Evolutionary conservation across 441 rosid species (phyloP), one percentile per base, ranked within the genome.

Genomic region (Euphorbia corollata): DNA sequence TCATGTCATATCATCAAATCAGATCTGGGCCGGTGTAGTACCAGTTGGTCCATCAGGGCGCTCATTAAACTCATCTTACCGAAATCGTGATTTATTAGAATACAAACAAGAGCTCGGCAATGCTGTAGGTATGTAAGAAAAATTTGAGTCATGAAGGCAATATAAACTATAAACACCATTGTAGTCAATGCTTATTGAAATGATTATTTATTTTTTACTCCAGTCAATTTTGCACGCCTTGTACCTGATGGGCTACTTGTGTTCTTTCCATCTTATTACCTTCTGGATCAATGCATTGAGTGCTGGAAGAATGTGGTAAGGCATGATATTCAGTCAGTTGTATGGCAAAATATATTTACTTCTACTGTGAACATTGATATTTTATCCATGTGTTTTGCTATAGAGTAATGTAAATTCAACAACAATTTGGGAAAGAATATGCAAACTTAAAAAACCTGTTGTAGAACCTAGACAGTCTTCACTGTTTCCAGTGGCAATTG

Each of bases 21-120:
- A 94, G 81, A 79, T 94, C 64, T 90, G 94, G 96, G 96, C 92
- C 59, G 98, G 98, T 76, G 90, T 91, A 82, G 88, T 91, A 59
- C 75, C 91, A 61, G 72, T 73, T 77, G 99, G 99, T 66, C 97
- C 99, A 66, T 88, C 94, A 57, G 90, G 99, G 67, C 79, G 79
- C 72, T 38, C 77, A 64, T 84, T 94, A 61, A 94, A 94, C 78
- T 94, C 99, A 64, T 86, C 96, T 68, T 94, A 81, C 59, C 83
- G 84, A 64, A 75, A 78, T 78, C 98, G 99, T 45, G 97, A 91
- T 80, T 80, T 84, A 71, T 71, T 83, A 65, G 96, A 89, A 67
- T 94, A 94, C 82, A 94, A 94, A 74, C 96, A 89, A 84, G 99
- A 91, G 74, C 96, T 94, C 70, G 98, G 98, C 47, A 91, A 91